Conservation (phyloP, 768 basidiomycete species). For the Collybia sordida region DNA sequence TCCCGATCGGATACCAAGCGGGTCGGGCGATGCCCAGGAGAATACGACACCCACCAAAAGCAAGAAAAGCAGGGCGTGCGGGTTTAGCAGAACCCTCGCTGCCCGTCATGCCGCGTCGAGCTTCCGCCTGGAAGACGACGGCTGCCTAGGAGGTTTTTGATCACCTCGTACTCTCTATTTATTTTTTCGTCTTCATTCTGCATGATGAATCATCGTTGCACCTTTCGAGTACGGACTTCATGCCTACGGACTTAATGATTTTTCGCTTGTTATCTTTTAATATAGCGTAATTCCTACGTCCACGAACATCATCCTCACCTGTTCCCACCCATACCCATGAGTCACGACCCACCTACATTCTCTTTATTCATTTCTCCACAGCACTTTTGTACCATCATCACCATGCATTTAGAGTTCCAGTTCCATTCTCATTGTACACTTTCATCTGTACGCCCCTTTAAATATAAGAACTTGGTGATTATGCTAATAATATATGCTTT, state of each 20-base stretch:
- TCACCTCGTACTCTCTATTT: neutral
- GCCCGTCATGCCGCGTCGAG: conserved; percentile 14
- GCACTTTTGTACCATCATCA: too few species aligned
- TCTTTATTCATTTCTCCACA: neutral
- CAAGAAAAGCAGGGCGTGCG: conserved; percentile 14
- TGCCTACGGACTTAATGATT: neutral
- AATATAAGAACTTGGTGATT: too few species aligned
- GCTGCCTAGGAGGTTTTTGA: conserved; percentile 46
- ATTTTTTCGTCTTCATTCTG: neutral
- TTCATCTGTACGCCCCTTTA: too few species aligned
- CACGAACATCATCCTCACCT: neutral
- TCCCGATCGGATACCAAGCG: conserved; percentile 39
- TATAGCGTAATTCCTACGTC: neutral
- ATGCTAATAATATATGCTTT: too few species aligned
- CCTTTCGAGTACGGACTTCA: neutral
- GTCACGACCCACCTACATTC: neutral
- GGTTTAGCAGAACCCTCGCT: conserved; percentile 14
- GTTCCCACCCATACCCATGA: conserved; percentile 1
- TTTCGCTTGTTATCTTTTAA: neutral
- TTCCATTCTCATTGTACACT: too few species aligned
- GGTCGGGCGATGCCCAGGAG: conserved; percentile 9
- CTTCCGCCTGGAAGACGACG: conserved; percentile 33
- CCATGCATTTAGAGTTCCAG: too few species aligned
- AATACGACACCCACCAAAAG: conserved; percentile 14
- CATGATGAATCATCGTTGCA: neutral